A percentile compares a stretch with the other conserved stretches of the same genome.
Conservation (phyloP, 1,139 yeast species). For the Blastobotrys aristatus region DNA sequence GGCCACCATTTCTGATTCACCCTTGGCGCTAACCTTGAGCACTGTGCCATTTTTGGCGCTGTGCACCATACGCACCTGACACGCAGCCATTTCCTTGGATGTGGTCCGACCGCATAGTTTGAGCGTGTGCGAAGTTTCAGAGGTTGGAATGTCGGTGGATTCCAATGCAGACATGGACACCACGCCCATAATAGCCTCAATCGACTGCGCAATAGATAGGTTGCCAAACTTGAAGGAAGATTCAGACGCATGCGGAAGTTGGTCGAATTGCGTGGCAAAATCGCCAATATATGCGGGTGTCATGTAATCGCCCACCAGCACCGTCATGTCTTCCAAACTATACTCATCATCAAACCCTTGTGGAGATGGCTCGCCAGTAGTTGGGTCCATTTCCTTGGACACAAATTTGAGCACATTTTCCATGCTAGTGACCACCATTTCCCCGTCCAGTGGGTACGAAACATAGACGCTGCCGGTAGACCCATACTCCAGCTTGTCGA, state of each 20-base stretch:
- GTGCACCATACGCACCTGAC: slow-evolving; percentile 64
- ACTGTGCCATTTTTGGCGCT: slow-evolving; percentile 69
- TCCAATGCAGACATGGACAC: slow-evolving; percentile 71
- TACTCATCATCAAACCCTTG: slow-evolving; percentile 94
- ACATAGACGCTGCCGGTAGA: slow-evolving; percentile 74
- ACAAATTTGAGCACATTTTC: slow-evolving; percentile 69
- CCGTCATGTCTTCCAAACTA: slow-evolving; percentile 74
- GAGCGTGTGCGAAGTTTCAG: slow-evolving; percentile 59
- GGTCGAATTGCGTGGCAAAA: slow-evolving; percentile 72
- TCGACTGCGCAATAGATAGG: slow-evolving; percentile 45
- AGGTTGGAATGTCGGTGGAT: slow-evolving; percentile 63
- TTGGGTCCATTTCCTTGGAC: slow-evolving; percentile 74
- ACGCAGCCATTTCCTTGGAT: slow-evolving; percentile 66
- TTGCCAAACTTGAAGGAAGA: slow-evolving; percentile 55
- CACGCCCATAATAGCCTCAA: slow-evolving; percentile 39
- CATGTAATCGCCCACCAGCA: slow-evolving; percentile 79
- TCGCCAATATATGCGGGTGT: slow-evolving; percentile 73
- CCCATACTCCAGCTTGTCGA: slow-evolving; percentile 67
- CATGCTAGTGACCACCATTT: slow-evolving; percentile 47
- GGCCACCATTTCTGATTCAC: slow-evolving; percentile 45
- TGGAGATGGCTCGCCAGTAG: slow-evolving; percentile 72
- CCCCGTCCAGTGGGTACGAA: slow-evolving; percentile 58
- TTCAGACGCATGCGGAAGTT: slow-evolving; percentile 49
- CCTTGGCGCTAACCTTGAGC: slow-evolving; percentile 67
- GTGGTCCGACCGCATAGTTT: slow-evolving; percentile 81